phyloP scores from a whole-genome alignment of 2,329 filamentous ascomycete species.

The Tolypocladium nubicola region DNA sequence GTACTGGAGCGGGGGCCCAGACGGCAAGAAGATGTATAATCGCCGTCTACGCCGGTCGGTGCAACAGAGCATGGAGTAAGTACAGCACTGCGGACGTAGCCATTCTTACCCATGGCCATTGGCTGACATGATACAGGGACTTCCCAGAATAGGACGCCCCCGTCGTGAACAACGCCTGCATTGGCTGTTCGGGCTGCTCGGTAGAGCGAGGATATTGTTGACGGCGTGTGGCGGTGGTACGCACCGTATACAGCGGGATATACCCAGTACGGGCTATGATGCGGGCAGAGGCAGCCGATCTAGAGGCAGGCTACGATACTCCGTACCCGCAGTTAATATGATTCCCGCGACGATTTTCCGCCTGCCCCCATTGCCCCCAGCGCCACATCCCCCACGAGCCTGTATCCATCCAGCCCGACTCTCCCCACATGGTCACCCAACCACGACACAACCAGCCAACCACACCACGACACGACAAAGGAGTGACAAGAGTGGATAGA shows the following conservation, averaged over 20 bases:
- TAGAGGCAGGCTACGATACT: neutral
- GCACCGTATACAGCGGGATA: neutral
- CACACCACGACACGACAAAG: neutral
- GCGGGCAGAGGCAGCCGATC: neutral
- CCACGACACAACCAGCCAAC: neutral
- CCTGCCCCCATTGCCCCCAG: neutral
- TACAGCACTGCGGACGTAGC: neutral
- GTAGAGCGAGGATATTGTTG: neutral
- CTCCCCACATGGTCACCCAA: neutral
- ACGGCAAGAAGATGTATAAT: constrained; percentile 78
- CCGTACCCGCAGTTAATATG: neutral
- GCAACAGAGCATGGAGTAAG: constrained; percentile 54
- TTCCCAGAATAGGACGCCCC: constrained; percentile 16
- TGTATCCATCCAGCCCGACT: neutral
- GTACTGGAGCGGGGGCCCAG: constrained; percentile 65
- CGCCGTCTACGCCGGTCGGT: constrained; percentile 70
- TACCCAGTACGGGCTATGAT: neutral
- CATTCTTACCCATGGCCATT: neutral
- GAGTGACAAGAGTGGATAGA: neutral
- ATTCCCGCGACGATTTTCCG: neutral
- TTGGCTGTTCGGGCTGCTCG: neutral
- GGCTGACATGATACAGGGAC: constrained; percentile 13
- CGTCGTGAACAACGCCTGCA: neutral
- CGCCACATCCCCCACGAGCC: neutral
- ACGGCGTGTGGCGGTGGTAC: neutral